Base-by-base conservation (phyloP, 2,329 filamentous ascomycete genomes). In the Ophiostoma sp. region DNA sequence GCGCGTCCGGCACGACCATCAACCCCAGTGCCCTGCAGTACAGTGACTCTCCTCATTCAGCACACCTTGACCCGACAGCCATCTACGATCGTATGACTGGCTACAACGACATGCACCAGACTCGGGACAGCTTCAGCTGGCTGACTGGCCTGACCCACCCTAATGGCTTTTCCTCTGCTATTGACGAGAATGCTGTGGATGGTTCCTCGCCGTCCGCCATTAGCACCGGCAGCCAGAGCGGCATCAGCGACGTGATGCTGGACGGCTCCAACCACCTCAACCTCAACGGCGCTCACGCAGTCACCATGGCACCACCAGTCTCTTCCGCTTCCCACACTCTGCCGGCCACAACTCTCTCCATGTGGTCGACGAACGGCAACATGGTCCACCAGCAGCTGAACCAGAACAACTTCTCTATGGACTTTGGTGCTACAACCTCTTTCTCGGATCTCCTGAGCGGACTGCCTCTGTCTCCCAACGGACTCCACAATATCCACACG, bases 131-230 rank as follows among this genome's bases (percentile, higher is more conserved):
- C 77, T 93, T 96, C 80, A 92, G 94, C 78, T 98, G 94, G 94
- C 79, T 89, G 76, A 91, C 91, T 74, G 92, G 92, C 28, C 93
- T 97, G 80, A 93, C 96, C 76, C 89, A 91, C 78, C 89, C 92
- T 63, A 89, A 95, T 86, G 88, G 88, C 8, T 90, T 94, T 80
- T 87, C 87, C 78, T 73, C 84, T 85, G 28, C 73, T 71, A 72
- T 74, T 39, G 92, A 92, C 78, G 94, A 97, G 78, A 92, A 91
- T 76, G 94, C 93, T 36, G 89, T 98, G 71, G 95, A 97, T 78
- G 94, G 93, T 74, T 98, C 96, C 12, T 98, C 96, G 17, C 96
- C 96, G 19, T 98, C 96, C 9, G 94, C 94, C 64, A 95, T 98
- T 81, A 98, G 95, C 84, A 97, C 93, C 59, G 93, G 93, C 74